Evolutionary conservation across 1,139 yeast genomes (phyloP), one percentile per base, ranked within the genome.

Genomic region (Yamadazyma taylorii): DNA sequence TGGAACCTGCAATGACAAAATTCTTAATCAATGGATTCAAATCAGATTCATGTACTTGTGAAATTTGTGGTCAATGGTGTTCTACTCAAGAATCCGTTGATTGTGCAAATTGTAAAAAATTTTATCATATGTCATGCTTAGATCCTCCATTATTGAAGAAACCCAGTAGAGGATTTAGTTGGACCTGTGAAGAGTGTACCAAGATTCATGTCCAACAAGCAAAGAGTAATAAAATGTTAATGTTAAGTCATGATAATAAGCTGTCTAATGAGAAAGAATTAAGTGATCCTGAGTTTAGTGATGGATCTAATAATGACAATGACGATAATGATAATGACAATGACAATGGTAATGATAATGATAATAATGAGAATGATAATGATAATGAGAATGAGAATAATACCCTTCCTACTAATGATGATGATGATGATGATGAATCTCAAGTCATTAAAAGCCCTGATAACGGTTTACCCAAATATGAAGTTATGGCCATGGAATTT

Each of bases 111-210:
- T 90, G 97, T 59, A 66, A 69, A 11, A 71, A 75, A 23, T 71
- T 71, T 45, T 87, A 79, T 49, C 97, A 90, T 62, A 78, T 89
- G 80, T 68, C 78, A 33, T 90, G 97, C 57, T 75, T 90, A 33
- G 89, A 85, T 44, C 96, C 97, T 1, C 97, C 97, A 0, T 60
- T 88, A 31, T 57, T 76, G 37, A 77, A 78, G 48, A 86, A 86
- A 51, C 97, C 96, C 0, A 81, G 88, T 33, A 66, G 95, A 40
- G 96, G 96, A 1, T 85, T 88, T 55, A 86, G 89, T 5, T 90
- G 97, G 97, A 75, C 89, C n/a, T 90, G 97, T 68, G 92, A 88
- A 17, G 58, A 68, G 3, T 89, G 97, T 61, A 73, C 85, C 14
- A 77, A 75, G 48, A 68, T 55, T 25, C 64, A 60, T 38, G 56